These are phyloP conservation scores for Bipolaris sorokiniana DNA, from an alignment of 2,329 filamentous ascomycete species.

Conservation along the genomic window DNA sequence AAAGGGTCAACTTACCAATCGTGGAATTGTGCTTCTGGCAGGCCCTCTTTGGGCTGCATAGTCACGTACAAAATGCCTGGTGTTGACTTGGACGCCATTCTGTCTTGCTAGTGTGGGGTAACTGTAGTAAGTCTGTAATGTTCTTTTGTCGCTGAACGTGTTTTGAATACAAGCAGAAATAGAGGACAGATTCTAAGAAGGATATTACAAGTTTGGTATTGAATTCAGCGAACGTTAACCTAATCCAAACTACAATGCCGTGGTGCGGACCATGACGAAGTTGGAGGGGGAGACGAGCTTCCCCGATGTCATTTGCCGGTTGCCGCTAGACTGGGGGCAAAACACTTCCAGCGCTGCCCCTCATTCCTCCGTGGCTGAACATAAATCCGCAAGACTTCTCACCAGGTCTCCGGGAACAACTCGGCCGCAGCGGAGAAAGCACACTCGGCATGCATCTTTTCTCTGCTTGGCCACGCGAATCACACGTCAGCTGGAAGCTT, in stretches of 20 bases:
- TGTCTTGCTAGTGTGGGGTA: slow-evolving; percentile 11
- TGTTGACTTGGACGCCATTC: slow-evolving; percentile 56
- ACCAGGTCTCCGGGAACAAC: not conserved
- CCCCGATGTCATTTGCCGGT: slow-evolving; percentile 46
- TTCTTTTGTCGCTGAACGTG: not conserved
- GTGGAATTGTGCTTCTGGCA: slow-evolving; percentile 75
- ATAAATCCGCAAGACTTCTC: slow-evolving; percentile 9
- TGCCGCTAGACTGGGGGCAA: slow-evolving; percentile 13
- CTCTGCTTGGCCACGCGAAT: not conserved
- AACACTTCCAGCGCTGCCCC: slow-evolving; percentile 22
- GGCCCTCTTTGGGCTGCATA: slow-evolving; percentile 75
- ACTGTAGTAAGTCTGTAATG: not conserved
- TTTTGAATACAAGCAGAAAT: not conserved
- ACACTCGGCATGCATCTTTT: not conserved
- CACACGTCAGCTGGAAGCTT: not conserved
- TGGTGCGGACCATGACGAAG: slow-evolving; percentile 11
- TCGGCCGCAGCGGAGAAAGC: not conserved
- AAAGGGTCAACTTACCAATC: slow-evolving; percentile 57
- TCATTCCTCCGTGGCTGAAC: slow-evolving; percentile 37
- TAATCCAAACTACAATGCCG: slow-evolving; percentile 2
- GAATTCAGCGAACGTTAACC: slow-evolving; percentile 2
- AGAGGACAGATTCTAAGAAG: not conserved
- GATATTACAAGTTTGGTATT: not conserved
- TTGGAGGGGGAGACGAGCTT: slow-evolving; percentile 20
- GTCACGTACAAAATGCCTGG: slow-evolving; percentile 80